Evolutionary conservation across 352 stramenopile genomes (phyloP).

Genomic region (Phytophthora fragariae): DNA sequence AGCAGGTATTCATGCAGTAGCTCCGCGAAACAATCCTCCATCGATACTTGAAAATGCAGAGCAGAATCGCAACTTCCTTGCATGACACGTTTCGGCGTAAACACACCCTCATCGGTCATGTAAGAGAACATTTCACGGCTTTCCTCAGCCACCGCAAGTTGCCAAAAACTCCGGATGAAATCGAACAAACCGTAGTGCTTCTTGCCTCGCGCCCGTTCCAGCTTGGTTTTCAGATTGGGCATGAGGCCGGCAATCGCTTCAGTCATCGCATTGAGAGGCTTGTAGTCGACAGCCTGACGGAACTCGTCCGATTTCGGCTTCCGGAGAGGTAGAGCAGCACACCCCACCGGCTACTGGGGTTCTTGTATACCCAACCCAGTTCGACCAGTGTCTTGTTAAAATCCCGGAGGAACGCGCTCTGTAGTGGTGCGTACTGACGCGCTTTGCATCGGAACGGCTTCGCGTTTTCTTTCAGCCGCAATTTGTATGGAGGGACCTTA

Average conservation of each 20-base stretch:
- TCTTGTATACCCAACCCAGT: slow-evolving; percentile 18
- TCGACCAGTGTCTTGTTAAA: slow-evolving; percentile 18
- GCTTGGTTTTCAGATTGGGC: slow-evolving; percentile 14
- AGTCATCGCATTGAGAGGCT: slow-evolving; percentile 20
- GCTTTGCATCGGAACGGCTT: slow-evolving; percentile 17
- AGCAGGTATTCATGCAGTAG: not conserved
- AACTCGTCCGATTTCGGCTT: slow-evolving; percentile 9
- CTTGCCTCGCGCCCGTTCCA: slow-evolving; percentile 3
- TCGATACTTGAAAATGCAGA: slow-evolving; percentile 2
- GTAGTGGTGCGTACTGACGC: slow-evolving; percentile 15
- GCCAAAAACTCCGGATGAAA: slow-evolving; percentile 34
- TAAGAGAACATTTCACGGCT: slow-evolving; percentile 29
- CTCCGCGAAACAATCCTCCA: slow-evolving; percentile 8
- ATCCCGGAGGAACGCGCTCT: slow-evolving; percentile 7
- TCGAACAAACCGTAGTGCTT: slow-evolving; percentile 22
- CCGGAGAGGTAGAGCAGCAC: slow-evolving; percentile 7
- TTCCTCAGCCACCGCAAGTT: slow-evolving; percentile 15
- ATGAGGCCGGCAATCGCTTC: slow-evolving; percentile 15
- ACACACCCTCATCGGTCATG: slow-evolving; percentile 26
- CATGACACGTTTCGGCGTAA: slow-evolving; percentile 6
- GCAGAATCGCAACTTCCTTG: slow-evolving; percentile 12
- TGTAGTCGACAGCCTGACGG: slow-evolving; percentile 13
- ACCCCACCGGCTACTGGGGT: slow-evolving; percentile 2
- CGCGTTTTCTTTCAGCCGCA: slow-evolving; percentile 3
- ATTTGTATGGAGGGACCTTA: too few species aligned